These are phyloP conservation scores for Aschersonia sp. DNA, from an alignment of 2,329 filamentous ascomycete species.

Conservation along the genomic window DNA sequence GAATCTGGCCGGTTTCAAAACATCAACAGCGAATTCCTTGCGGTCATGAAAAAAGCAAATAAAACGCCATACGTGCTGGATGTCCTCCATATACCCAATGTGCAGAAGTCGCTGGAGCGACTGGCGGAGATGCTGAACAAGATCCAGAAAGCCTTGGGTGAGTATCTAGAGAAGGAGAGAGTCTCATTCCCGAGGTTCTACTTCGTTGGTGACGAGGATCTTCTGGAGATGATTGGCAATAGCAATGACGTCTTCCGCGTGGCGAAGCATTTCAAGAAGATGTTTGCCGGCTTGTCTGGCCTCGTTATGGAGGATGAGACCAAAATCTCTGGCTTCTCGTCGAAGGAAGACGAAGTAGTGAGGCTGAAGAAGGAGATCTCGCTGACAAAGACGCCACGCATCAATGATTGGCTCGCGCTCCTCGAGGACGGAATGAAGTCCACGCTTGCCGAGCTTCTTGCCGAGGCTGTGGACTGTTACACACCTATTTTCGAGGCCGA, in stretches of 20 bases:
- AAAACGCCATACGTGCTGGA: slow-evolving; percentile 93
- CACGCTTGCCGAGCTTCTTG: slow-evolving; percentile 79
- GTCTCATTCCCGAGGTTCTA: slow-evolving; percentile 98
- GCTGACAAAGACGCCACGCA: slow-evolving; percentile 81
- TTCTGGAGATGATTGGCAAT: slow-evolving; percentile 98
- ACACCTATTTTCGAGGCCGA: slow-evolving; percentile 60
- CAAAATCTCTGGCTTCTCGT: slow-evolving; percentile 82
- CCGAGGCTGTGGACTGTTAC: slow-evolving; percentile 75
- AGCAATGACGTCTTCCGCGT: slow-evolving; percentile 95
- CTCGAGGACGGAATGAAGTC: slow-evolving; percentile 88
- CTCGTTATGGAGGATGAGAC: slow-evolving; percentile 78
- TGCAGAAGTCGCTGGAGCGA: slow-evolving; percentile 89
- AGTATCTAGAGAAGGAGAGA: slow-evolving; percentile 95
- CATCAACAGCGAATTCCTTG: slow-evolving; percentile 96
- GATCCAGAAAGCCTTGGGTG: slow-evolving; percentile 95
- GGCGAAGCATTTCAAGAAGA: slow-evolving; percentile 98
- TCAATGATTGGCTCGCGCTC: slow-evolving; percentile 97
- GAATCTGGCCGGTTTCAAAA: slow-evolving; percentile 97
- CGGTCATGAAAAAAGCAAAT: slow-evolving; percentile 99
- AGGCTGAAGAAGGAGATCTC: slow-evolving; percentile 82
- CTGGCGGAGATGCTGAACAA: slow-evolving; percentile 96
- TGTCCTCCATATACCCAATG: slow-evolving; percentile 86
- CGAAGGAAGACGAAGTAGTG: slow-evolving; percentile 87
- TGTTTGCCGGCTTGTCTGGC: slow-evolving; percentile 94
- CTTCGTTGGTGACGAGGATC: slow-evolving; percentile 96